Evolutionary conservation across 176 grass and related monocot genomes (phyloP), one percentile per base, ranked within the genome.

Genomic region (Bolboschoenus planiculmis): DNA sequence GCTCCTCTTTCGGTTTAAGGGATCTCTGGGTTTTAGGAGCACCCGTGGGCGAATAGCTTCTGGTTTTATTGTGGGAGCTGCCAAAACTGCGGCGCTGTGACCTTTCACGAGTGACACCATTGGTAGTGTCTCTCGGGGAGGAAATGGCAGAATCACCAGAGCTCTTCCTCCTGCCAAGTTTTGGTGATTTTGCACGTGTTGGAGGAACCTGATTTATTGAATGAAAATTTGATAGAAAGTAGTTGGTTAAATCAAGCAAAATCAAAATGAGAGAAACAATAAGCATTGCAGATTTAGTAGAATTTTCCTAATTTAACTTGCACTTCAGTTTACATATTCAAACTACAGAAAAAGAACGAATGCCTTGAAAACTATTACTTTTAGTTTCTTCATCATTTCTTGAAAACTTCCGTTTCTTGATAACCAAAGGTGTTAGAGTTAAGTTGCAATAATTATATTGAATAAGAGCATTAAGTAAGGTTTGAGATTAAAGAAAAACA

Each of bases 151-250:
- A 31, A 82, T 76, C 83, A 4, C 75, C 64, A 30, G 43, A 82
- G 63, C 87, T 89, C 77, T 85, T 89, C 56, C 83, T 85, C 68
- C 87, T 61, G 39, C 77, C 83, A 47, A 89, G 55, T 61, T 89
- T 89, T 10, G 87, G 87, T 51, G 87, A 89, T 78, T 89, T 89
- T n/a, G 87, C 83, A 36, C 87, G 82, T 74, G 87, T 89, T 56
- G 87, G 76, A 54, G 87, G 87, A 20, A 66, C 83, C 83, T 89
- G 66, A 14, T 81, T 36, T 75, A 43, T 74, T 4, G 6, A 55
- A 83, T 48, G 2, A 70, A 55, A 39, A 55, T 18, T 72, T 23
- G 16, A 68, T 27, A 64, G 56, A 4, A 46, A 8, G 56, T 51
- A 18, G 44, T 46, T 26, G 21, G 39, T 76, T 26, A 50, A 76